Conservation (phyloP, 805 yeast species). For the Wickerhamiella azyma region DNA sequence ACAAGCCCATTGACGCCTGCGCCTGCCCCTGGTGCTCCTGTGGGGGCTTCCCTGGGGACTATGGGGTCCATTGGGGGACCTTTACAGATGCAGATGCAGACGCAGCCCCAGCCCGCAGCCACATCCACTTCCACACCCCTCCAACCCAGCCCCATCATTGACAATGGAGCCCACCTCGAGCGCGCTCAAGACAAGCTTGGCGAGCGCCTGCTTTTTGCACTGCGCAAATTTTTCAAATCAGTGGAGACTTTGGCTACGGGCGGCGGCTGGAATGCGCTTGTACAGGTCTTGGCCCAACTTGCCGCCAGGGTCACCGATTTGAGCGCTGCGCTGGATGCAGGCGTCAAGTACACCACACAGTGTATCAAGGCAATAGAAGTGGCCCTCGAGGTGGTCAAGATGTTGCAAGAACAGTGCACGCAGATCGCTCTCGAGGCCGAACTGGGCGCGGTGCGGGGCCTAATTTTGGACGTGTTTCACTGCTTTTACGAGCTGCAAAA, state of each 20-base stretch:
- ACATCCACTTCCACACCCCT: neutral
- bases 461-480: conserved; percentile 46
- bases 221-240: neutral
- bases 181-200: neutral
- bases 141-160: neutral
- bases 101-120: no score
- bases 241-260: conserved; percentile 1
- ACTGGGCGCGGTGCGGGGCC: conserved; percentile 49
- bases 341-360: conserved; percentile 4
- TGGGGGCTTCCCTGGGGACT: neutral
- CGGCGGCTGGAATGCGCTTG: neutral
- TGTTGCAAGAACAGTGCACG: neutral
- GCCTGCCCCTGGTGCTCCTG: neutral
- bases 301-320: conserved; percentile 1
- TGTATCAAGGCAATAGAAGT: neutral
- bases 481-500: conserved; percentile 54
- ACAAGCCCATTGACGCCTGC: neutral
- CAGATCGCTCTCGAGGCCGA: conserved; percentile 2
- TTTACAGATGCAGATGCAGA: no score
- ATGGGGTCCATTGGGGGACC: no score
- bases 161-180: neutral
- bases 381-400: neutral
- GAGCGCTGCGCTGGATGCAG: neutral
- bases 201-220: conserved; percentile 6
- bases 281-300: neutral